Conservation (phyloP, 2,329 filamentous ascomycete species). For the Calonectria hongkongensis region DNA sequence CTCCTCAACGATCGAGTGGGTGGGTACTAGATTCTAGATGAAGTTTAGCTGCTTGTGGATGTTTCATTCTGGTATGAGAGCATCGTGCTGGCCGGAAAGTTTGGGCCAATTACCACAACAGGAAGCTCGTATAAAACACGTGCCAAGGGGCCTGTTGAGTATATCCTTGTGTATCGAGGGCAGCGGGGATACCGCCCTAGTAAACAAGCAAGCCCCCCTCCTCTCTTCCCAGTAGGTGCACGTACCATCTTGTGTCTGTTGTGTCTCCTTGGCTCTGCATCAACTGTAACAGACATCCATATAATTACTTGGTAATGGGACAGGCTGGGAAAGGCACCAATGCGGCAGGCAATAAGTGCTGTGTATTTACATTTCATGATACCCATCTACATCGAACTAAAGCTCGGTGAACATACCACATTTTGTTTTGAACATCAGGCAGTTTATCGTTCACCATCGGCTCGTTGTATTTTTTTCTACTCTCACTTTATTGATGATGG, state of each 20-base stretch:
- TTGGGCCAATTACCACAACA: slow-evolving; percentile 6
- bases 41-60: background rate
- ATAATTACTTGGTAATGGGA: slow-evolving; percentile 6
- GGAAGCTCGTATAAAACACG: slow-evolving; percentile 20
- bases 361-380: background rate
- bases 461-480: background rate
- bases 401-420: background rate
- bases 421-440: background rate
- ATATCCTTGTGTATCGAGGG: background rate
- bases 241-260: slow-evolving; percentile 10
- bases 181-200: slow-evolving; percentile 9
- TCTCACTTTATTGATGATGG: slow-evolving; percentile 7
- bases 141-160: background rate
- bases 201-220: background rate
- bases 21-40: background rate
- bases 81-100: background rate
- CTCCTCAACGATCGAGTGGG: background rate
- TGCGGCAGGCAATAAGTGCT: background rate
- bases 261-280: background rate
- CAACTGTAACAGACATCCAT: background rate
- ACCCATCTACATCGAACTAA: background rate
- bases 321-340: background rate
- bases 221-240: slow-evolving; percentile 5
- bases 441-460: background rate
- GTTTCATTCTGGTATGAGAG: slow-evolving; percentile 12